Evolutionary conservation across 257 asterid genomes (phyloP), one percentile per base, ranked within the genome.

Genomic region (Thymus mandschuricus): DNA sequence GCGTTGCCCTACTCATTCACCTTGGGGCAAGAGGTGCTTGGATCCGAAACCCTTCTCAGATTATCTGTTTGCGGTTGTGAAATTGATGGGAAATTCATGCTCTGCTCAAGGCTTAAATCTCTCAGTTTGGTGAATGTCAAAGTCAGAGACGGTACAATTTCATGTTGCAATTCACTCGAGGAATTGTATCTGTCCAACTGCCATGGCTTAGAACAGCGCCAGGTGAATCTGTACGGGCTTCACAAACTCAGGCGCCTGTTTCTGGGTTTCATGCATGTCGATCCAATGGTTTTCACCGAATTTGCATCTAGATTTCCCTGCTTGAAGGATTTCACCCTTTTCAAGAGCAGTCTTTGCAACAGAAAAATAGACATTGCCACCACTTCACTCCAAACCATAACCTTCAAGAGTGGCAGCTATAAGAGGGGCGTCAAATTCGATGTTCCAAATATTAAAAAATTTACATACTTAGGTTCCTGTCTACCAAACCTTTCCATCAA

Each of bases 271-370:
- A 52, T 11, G 29, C 5, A 35, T 35, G 40, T 35, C 5, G 40
- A 35, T 35, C 3, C 5, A 4, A 1, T 9, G 8, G 13, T 68
- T 52, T 38, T 52, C 54, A 41, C 31, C 1, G 0, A 15, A 52
- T 1, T 21, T 68, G 0, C 41, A 27, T 55, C 73, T 15, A 51
- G 12, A 51, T 49, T 46, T n/a, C 70, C 58, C 13, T 48, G 46
- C 70, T 27, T 65, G 45, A 31, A 65, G 40, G 59, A 65, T 65
- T 11, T 65, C 48, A 49, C 28, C 55, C 13, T 49, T 49, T 1
- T 13, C 13, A 21, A 21, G 21, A 21, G 21, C 21, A 21, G 21
- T 21, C 21, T 21, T 21, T 21, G 21, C 21, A 11, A 0, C 15
- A 3, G 15, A 6, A 9, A 7, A 1, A 3, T 65, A 6, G n/a